Evolutionary conservation across 495 filamentous ascomycete genomes (phyloP), one percentile per base, ranked within the genome.

Genomic region (Tetracladium setigerum): DNA sequence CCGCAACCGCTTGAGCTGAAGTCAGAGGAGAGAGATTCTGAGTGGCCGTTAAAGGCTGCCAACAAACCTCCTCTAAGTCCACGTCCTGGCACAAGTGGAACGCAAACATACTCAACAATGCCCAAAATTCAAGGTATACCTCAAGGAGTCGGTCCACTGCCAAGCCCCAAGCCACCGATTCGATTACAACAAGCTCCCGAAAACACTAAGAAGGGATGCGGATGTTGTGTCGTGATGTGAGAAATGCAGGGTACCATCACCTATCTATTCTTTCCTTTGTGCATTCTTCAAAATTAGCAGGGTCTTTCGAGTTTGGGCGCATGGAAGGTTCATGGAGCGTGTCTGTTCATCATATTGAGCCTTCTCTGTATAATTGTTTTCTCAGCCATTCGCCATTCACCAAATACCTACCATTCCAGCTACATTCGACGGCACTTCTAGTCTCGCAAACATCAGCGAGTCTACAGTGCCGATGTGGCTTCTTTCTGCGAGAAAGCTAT

Each of bases 141-240:
- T 16, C 48, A 56, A 39, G 56, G 47, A 16, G 55, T 63, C 41
- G 70, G 61, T 51, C 62, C 68, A 13, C 43, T 68, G 33, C 60
- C 61, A 5, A 68, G 64, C 47, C 54, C 50, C 14, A 53, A 44
- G 31, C 52, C 54, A 24, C 40, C 47, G 13, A 24, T 58, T 15
- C 57, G 54, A 22, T 39, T 52, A 27, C 61, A 62, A 38, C 30
- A 54, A 27, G 41, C 38, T 27, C 56, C 50, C 18, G 49, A 58
- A 19, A 47, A 55, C 2, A 35, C 36, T 18, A 68, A 68, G 54
- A 66, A 69, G 49, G 62, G 44, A 3, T 50, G 51, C 11, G 71
- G 73, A 1, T 77, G 73, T 56, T 78, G 74, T 49, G 56, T 74
- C 34, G 64, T 78, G 30, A 78, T 78, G 74, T 78, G 57, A 70